Evolutionary conservation across 2,329 filamentous ascomycete genomes (phyloP).

Genomic region (Fusarium denticulatum): DNA sequence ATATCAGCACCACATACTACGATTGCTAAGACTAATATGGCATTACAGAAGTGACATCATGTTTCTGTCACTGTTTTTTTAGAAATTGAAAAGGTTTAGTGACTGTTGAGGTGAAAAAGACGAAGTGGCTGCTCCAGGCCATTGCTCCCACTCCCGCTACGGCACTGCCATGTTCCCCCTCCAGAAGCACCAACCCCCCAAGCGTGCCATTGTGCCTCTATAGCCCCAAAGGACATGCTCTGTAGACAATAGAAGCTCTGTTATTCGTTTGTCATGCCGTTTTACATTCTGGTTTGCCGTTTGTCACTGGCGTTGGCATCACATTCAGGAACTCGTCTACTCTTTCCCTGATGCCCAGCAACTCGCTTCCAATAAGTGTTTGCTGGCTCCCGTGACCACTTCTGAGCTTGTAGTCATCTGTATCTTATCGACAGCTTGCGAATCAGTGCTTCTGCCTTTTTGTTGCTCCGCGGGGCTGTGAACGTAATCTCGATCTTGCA

Average conservation of each 20-base stretch:
- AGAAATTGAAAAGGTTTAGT: not conserved
- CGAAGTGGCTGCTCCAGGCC: not conserved
- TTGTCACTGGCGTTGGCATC: constrained; percentile 12
- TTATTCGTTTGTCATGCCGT: not conserved
- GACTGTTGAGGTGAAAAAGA: not conserved
- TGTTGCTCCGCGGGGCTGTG: not conserved
- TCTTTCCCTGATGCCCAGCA: not conserved
- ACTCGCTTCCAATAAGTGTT: not conserved
- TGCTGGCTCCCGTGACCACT: not conserved
- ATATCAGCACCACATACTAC: not conserved
- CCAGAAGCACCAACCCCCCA: not conserved
- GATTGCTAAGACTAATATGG: not conserved
- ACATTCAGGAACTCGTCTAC: not conserved
- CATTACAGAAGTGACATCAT: rapidly evolving
- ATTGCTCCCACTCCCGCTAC: not conserved
- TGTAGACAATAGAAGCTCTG: not conserved
- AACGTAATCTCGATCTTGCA: not conserved
- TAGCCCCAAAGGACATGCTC: too few species aligned
- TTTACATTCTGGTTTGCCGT: not conserved
- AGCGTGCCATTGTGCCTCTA: not conserved
- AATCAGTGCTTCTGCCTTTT: not conserved
- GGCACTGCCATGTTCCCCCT: not conserved
- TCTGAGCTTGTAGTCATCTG: too few species aligned
- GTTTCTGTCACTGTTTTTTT: not conserved
- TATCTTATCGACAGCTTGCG: not conserved